phyloP scores from a whole-genome alignment of 192 early-diverging fungal species.

The Ramicandelaber brevisporus region DNA sequence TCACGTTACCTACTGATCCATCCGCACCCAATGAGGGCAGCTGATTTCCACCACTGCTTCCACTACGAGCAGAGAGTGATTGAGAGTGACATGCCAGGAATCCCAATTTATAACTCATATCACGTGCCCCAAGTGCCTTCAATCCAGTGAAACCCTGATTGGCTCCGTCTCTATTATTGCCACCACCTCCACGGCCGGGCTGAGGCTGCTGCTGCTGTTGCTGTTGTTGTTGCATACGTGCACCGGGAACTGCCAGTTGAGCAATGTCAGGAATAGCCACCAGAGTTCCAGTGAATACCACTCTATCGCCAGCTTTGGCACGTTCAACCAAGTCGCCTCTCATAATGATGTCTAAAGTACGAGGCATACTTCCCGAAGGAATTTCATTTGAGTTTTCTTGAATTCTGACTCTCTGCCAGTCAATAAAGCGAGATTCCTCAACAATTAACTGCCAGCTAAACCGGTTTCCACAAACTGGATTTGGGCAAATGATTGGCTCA shows the following conservation, averaged over 20 bases:
- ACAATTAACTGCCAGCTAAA: conserved; percentile 51
- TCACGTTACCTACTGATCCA: conserved; percentile 21
- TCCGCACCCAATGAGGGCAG: conserved; percentile 3
- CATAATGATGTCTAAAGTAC: conserved; percentile 85
- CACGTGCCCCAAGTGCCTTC: conserved; percentile 68
- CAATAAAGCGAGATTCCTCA: conserved; percentile 67
- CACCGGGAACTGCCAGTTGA: conserved; percentile 50
- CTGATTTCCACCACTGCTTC: not conserved
- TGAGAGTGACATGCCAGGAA: conserved; percentile 71
- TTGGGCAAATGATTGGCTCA: conserved; percentile 70
- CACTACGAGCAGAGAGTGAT: conserved; percentile 15
- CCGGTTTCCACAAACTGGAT: conserved; percentile 57
- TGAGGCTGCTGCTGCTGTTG: conserved; percentile 20
- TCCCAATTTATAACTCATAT: conserved; percentile 76
- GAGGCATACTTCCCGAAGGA: conserved; percentile 88
- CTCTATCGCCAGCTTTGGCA: conserved; percentile 86
- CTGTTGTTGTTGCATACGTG: no score
- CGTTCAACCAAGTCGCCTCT: conserved; percentile 80
- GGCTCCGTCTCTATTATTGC: no score
- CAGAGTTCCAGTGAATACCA: conserved; percentile 63
- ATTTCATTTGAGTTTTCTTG: conserved; percentile 94
- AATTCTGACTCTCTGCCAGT: conserved; percentile 93
- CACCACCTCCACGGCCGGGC: conserved; percentile 17
- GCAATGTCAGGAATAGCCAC: conserved; percentile 81
- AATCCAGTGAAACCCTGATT: conserved; percentile 64